Evolutionary conservation across 2,329 filamentous ascomycete species (phyloP).

Genomic region (Trichothecium roseum): DNA sequence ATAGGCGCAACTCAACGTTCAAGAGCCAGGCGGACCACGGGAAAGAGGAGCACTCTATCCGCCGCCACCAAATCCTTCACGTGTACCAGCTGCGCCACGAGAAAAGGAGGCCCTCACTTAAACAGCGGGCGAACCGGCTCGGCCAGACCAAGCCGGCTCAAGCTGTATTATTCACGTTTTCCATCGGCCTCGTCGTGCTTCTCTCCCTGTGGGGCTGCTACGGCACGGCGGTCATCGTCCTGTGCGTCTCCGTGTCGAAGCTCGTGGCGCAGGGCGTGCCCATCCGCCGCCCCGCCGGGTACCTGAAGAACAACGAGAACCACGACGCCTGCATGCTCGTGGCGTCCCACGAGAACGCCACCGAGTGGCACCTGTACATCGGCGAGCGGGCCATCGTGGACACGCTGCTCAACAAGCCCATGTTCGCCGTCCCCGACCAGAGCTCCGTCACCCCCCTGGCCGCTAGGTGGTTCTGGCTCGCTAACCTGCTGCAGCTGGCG

Average conservation of each 20-base stretch:
- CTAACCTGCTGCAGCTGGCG: slow-evolving; percentile 11
- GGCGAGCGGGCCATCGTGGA: slow-evolving; percentile 15
- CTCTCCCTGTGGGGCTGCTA: too few relatives aligned
- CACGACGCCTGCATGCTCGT: slow-evolving; percentile 17
- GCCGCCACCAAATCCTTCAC: too few relatives aligned
- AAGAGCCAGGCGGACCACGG: too few relatives aligned
- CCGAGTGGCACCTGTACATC: slow-evolving; percentile 15
- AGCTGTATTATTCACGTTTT: too few relatives aligned
- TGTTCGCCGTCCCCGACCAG: slow-evolving; percentile 11
- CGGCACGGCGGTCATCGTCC: slow-evolving; percentile 11
- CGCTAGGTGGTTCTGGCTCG: slow-evolving; percentile 10
- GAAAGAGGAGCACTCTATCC: too few relatives aligned
- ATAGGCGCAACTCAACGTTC: too few relatives aligned
- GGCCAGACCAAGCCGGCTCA: too few relatives aligned
- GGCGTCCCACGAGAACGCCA: slow-evolving; percentile 13
- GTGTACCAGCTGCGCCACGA: too few relatives aligned
- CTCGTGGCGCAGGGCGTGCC: slow-evolving; percentile 6
- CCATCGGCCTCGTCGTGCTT: too few relatives aligned
- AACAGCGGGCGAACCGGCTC: too few relatives aligned
- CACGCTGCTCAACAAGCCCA: slow-evolving; percentile 16
- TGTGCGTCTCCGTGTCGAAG: slow-evolving; percentile 10
- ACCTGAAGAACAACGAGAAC: slow-evolving; percentile 13
- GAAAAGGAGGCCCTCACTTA: too few relatives aligned
- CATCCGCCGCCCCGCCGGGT: slow-evolving; percentile 9
- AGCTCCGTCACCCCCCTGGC: slow-evolving; percentile 3